phyloP scores from a whole-genome alignment of 2,329 filamentous ascomycete species.

The Xylaria sp. region DNA sequence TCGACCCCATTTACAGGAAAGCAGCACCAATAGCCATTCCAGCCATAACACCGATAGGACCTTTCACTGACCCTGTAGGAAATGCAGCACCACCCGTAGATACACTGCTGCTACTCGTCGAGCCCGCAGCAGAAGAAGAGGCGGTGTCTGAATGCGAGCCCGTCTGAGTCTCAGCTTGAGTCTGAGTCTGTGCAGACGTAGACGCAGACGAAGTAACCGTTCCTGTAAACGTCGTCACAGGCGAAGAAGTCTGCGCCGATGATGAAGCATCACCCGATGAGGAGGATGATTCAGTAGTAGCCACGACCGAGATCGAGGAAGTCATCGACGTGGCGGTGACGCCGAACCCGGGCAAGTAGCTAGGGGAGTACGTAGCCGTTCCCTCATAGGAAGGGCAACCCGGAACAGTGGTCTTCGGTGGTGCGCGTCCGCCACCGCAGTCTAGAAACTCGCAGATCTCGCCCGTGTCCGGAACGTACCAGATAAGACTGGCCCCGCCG shows the following conservation, averaged over 20 bases:
- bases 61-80: slow-evolving; percentile 32
- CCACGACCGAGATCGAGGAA: slow-evolving; percentile 2
- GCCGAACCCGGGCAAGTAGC: slow-evolving; percentile 50
- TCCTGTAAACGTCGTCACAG: neutral
- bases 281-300: slow-evolving; percentile 6
- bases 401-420: slow-evolving; percentile 66
- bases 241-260: neutral
- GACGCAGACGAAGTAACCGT: slow-evolving; percentile 6
- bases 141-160: neutral
- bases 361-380: slow-evolving; percentile 59
- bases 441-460: slow-evolving; percentile 69
- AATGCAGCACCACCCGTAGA: slow-evolving; percentile 29
- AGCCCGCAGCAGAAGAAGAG: neutral
- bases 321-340: slow-evolving; percentile 17
- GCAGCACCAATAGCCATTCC: slow-evolving; percentile 32
- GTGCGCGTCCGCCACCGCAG: slow-evolving; percentile 70
- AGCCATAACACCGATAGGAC: slow-evolving; percentile 29
- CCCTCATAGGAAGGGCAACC: slow-evolving; percentile 63
- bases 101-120: slow-evolving; percentile 25
- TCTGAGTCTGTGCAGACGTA: too few species aligned
- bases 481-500: slow-evolving; percentile 55
- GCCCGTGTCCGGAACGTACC: slow-evolving; percentile 66
- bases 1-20: slow-evolving; percentile 23
- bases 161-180: slow-evolving; percentile 9
- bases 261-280: slow-evolving; percentile 2